phyloP scores from a whole-genome alignment of 202 grass and related monocot genomes.

The Alloteropsis angusta region DNA sequence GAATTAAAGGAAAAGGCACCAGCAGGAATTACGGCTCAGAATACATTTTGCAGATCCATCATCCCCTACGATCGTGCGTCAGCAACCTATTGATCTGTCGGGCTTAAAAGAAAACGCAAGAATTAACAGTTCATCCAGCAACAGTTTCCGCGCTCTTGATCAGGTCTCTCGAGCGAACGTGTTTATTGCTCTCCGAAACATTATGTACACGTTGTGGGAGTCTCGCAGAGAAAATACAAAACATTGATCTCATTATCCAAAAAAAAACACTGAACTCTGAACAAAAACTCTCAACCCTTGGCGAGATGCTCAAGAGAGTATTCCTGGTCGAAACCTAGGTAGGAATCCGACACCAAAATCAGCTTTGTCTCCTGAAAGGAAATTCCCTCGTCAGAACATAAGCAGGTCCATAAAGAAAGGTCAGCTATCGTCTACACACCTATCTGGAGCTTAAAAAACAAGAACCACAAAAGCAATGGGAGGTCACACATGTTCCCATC shows the following conservation, averaged over 20 bases:
- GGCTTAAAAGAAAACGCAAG: background rate
- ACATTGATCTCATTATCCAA: background rate
- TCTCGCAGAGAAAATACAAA: background rate
- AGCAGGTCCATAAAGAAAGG: background rate
- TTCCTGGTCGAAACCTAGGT: constrained; percentile 77
- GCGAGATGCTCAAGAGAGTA: constrained; percentile 42
- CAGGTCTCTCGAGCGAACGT: background rate
- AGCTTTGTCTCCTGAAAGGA: constrained; percentile 74
- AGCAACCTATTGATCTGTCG: background rate
- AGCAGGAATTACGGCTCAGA: no score
- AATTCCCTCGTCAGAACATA: constrained; percentile 18
- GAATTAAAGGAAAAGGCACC: no score
- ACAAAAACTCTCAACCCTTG: constrained; percentile 18
- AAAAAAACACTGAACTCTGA: background rate
- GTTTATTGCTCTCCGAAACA: background rate
- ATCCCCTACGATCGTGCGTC: no score
- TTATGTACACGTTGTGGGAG: background rate
- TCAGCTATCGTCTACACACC: background rate
- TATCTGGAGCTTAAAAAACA: background rate
- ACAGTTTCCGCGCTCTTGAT: background rate
- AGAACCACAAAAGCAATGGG: background rate
- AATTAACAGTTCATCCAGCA: background rate
- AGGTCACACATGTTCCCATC: background rate
- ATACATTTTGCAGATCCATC: no score
- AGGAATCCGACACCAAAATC: constrained; percentile 85